Evolutionary conservation across 345 rosid genomes (phyloP).

Genomic region (Combretum micranthum): DNA sequence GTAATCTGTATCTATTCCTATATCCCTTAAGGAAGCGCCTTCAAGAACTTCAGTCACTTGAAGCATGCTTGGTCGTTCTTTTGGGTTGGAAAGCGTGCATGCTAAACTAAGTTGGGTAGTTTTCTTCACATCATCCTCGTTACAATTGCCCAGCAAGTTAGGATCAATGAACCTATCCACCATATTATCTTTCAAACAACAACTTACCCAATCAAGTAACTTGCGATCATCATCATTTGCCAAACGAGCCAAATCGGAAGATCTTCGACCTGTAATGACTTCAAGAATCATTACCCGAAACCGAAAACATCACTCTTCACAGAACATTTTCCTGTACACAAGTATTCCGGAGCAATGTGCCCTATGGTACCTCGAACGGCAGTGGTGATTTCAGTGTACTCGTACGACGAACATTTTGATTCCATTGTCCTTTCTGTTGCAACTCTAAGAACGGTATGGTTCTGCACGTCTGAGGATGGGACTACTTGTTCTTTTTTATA

Average conservation of each 20-base stretch:
- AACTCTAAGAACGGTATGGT: background rate
- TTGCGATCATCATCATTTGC: accelerated
- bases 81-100: background rate
- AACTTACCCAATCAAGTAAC: background rate
- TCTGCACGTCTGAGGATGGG: background rate
- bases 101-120: background rate
- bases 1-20: slow-evolving; percentile 1
- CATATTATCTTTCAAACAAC: background rate
- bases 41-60: background rate
- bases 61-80: background rate
- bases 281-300: background rate
- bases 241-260: background rate
- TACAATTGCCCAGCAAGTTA: background rate
- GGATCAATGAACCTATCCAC: background rate
- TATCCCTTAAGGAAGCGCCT: background rate
- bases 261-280: background rate
- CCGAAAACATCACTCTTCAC: slow-evolving; percentile 3
- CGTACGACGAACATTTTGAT: background rate
- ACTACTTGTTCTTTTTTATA: too few relatives aligned
- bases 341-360: background rate
- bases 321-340: background rate
- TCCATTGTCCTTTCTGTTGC: background rate
- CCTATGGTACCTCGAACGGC: background rate
- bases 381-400: background rate
- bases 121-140: background rate